Evolutionary conservation across 2,329 filamentous ascomycete genomes (phyloP).

Genomic region (Zymoseptoria brevis): DNA sequence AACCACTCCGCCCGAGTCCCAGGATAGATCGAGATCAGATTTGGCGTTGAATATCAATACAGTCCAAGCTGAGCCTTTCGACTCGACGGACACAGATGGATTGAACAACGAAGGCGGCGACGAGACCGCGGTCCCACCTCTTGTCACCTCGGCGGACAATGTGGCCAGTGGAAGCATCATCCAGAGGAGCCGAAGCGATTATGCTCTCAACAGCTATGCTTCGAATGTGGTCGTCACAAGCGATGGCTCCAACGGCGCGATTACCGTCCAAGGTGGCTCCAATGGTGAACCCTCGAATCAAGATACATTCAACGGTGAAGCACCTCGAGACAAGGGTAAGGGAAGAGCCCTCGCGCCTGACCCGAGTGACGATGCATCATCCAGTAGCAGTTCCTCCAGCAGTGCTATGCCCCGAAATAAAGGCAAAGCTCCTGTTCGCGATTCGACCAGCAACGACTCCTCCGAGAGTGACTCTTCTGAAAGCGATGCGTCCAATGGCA

Average conservation of each 20-base stretch:
- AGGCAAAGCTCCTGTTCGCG: neutral
- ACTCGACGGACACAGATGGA: neutral
- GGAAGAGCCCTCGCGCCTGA: conserved; percentile 3
- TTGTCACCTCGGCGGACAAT: neutral
- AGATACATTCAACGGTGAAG: neutral
- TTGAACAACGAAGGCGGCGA: neutral
- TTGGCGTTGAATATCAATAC: neutral
- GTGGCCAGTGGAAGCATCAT: neutral
- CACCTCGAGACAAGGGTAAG: conserved; percentile 7
- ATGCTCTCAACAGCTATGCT: neutral
- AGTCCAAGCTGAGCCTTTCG: neutral
- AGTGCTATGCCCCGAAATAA: neutral
- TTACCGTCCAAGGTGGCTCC: neutral
- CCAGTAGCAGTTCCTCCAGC: neutral
- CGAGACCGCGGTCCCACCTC: neutral
- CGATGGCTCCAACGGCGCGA: neutral
- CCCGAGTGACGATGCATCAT: neutral
- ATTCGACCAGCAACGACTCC: neutral
- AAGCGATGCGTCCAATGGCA: neutral
- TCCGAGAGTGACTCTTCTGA: neutral
- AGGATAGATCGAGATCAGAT: neutral
- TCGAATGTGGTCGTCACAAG: neutral
- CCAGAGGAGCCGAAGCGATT: neutral
- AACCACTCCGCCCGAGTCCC: neutral
- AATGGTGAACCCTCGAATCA: neutral